Base-by-base conservation (phyloP, 179 eudicot species). In the Gypsophila paniculata region DNA sequence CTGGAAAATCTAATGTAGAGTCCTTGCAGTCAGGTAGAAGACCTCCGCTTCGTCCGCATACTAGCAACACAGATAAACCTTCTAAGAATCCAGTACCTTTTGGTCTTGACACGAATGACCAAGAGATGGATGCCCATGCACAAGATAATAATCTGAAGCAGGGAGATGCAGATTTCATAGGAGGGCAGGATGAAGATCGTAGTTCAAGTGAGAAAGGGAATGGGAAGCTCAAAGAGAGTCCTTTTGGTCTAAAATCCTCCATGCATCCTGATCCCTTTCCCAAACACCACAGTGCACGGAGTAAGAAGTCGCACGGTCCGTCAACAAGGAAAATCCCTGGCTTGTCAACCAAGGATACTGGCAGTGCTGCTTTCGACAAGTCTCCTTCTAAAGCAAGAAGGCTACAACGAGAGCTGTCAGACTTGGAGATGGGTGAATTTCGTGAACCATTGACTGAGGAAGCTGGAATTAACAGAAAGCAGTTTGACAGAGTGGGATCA, bases 351-450 rank as follows among this genome's bases (percentile, higher is more conserved):
- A 80, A 82, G 73, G 84, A 82, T 68, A 78, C 70, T 69, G 54
- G 69, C 54, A 82, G 68, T 64, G 64, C 60, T 70, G 75, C 75
- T 71, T 46, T 65, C 15, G 79, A 77, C 68, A 82, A 69, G 68
- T 81, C 81, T 51, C 85, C 90, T 72, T 63, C 76, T 38, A 69
- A 69, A 18, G 81, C 79, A 61, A 91, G 84, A 32, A 82, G 81
- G 39, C 96, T 92, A 55, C 89, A 65, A 65, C 84, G 99, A 78
- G 97, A 92, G 86, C 77, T 78, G 63, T 90, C 96, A 39, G 99
- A 88, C 46, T 79, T 92, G 82, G 99, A 95, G 79, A 68, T 90
- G 85, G 99, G 99, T 65, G 99, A 95, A 84, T 85, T 95, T 72
- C 98, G 98, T 46, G 99, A 95, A 76, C 81, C 91, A 19, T 70